Conservation (phyloP, 2,329 filamentous ascomycete genomes). For the Penicillium sp. region DNA sequence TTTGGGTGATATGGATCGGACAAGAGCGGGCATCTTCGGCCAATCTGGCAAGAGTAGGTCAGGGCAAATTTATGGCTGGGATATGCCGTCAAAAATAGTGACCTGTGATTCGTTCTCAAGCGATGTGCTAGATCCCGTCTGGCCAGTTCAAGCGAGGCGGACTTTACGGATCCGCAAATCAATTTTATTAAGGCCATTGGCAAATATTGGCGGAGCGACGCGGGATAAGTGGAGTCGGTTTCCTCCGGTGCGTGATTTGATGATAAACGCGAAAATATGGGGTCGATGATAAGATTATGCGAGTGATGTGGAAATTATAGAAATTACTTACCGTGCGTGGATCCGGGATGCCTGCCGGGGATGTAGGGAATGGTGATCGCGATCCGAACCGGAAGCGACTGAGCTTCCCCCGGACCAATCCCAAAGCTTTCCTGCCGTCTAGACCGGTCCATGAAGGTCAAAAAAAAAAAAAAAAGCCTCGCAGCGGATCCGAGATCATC, state of each 20-base stretch:
- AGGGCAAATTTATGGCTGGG: not conserved
- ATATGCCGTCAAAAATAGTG: not conserved
- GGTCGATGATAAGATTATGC: not conserved
- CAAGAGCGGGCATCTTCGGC: too few relatives aligned
- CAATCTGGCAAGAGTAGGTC: too few relatives aligned
- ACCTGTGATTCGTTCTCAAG: not conserved
- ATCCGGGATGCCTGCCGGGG: not conserved
- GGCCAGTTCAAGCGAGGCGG: not conserved
- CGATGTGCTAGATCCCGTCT: not conserved
- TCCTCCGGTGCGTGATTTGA: not conserved
- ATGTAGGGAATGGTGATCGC: not conserved
- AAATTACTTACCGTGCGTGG: not conserved
- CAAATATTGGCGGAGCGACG: not conserved
- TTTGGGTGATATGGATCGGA: not conserved
- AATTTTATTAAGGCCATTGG: not conserved
- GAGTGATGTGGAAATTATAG: not conserved
- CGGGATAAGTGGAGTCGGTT: not conserved
- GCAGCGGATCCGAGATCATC: not conserved
- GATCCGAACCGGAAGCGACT: not conserved
- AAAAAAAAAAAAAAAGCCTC: not conserved
- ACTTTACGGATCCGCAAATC: not conserved
- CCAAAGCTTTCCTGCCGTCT: not conserved
- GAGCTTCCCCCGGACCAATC: not conserved
- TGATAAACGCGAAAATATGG: not conserved
- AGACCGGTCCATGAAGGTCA: not conserved